A percentile compares a stretch with the other conserved stretches of the same genome.
phyloP scores from a whole-genome alignment of 2,329 filamentous ascomycete genomes.

The Teratosphaeria nubilosa region DNA sequence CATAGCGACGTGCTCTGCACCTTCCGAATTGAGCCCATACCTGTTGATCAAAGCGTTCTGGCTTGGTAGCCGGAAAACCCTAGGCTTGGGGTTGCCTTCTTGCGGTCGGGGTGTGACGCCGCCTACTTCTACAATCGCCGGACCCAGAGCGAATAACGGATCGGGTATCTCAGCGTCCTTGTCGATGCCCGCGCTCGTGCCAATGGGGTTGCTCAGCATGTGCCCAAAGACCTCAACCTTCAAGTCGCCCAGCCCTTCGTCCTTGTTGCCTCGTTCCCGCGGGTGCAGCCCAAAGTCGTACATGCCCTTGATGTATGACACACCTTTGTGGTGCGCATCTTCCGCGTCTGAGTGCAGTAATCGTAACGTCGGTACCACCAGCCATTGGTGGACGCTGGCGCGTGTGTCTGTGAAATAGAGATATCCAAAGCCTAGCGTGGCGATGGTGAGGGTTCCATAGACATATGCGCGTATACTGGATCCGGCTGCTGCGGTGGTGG shows the following conservation, averaged over 20 bases:
- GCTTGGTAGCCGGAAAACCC: constrained; percentile 76
- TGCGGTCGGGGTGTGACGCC: constrained; percentile 84
- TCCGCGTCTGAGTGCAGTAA: constrained; percentile 65
- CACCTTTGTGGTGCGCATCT: constrained; percentile 80
- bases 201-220: constrained; percentile 72
- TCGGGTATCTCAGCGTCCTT: constrained; percentile 88
- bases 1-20: constrained; percentile 77
- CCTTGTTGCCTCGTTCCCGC: constrained; percentile 61
- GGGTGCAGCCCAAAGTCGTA: constrained; percentile 69
- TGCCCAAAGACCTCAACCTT: constrained; percentile 64
- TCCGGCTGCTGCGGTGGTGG: neutral
- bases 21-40: constrained; percentile 87
- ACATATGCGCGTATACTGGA: neutral
- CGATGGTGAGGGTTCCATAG: constrained; percentile 18
- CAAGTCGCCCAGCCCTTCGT: constrained; percentile 42
- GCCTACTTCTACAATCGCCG: constrained; percentile 82
- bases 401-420: constrained; percentile 46
- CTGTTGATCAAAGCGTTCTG: constrained; percentile 88
- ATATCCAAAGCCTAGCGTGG: constrained; percentile 38
- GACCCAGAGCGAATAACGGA: constrained; percentile 71
- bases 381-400: constrained; percentile 43
- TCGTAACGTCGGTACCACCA: constrained; percentile 52
- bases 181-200: constrained; percentile 90
- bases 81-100: constrained; percentile 73
- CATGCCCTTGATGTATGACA: constrained; percentile 58